Conservation (phyloP, 1,284 basidiomycete genomes). For the Microbotryum saponariae region DNA sequence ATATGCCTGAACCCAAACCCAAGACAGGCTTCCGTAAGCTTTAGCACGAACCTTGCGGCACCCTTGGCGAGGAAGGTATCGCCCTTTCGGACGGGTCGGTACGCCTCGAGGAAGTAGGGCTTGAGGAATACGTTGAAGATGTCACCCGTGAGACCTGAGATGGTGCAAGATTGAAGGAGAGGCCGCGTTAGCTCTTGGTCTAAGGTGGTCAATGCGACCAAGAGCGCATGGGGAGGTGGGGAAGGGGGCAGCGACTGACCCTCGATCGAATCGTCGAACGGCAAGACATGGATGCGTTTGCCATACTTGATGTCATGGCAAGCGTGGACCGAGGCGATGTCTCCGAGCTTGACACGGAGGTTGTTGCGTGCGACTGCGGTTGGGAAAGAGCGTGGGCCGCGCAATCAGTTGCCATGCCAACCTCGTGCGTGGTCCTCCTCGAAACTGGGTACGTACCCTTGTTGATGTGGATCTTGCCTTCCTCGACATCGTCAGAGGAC, state of each 20-base stretch:
- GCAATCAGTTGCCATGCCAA: background rate
- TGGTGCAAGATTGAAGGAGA: background rate
- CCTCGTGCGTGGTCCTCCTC: background rate
- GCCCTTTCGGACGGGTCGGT: slow-evolving; percentile 88
- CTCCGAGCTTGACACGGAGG: slow-evolving; percentile 92
- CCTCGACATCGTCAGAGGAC: slow-evolving; percentile 90
- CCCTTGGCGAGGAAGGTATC: slow-evolving; percentile 99
- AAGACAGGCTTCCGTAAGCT: background rate
- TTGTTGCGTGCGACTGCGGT: slow-evolving; percentile 85
- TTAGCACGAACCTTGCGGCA: slow-evolving; percentile 63
- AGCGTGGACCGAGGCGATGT: slow-evolving; percentile 89
- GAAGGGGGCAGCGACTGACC: slow-evolving; percentile 45
- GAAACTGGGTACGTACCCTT: slow-evolving; percentile 49
- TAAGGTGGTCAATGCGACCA: background rate
- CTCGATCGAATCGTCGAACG: slow-evolving; percentile 97
- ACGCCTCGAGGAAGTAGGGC: slow-evolving; percentile 99
- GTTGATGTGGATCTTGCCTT: slow-evolving; percentile 97
- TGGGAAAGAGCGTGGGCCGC: background rate
- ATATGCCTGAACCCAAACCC: background rate
- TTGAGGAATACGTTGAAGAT: slow-evolving; percentile 97
- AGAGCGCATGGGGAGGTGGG: background rate
- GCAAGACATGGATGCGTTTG: slow-evolving; percentile 92
- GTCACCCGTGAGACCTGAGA: slow-evolving; percentile 73
- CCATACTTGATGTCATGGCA: slow-evolving; percentile 99
- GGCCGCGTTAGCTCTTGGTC: background rate